Evolutionary conservation across 192 early-diverging fungal species (phyloP), one percentile per base, ranked within the genome.

Genomic region (Coemansia sp.): DNA sequence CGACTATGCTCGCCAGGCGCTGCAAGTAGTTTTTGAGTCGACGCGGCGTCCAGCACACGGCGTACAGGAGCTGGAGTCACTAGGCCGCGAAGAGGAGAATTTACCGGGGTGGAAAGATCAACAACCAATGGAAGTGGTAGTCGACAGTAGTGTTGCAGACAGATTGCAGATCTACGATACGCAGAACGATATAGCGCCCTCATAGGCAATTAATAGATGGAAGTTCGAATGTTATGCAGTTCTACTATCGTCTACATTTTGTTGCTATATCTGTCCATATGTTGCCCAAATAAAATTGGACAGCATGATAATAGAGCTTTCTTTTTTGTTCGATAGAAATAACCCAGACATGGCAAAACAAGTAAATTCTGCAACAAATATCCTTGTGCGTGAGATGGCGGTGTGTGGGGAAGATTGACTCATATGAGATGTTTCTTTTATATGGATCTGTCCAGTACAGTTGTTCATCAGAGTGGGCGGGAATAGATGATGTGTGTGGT

Each of bases 11-110:
- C 58, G 71, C 14, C 80, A 82, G 62, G 80, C 80, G 39, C 71
- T 82, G 66, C 74, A 74, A 39, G 68, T 82, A 21, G 75, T 82
- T 36, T 68, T 74, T 53, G 80, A 77, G 64, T 71, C 75, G 27
- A 74, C 70, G 4, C 64, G 58, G 39, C 69, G 78, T 5, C 39
- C 46, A 29, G 70, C 61, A n/a, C 72, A 39, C 25, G 67, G 57
- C 1, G 63, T 33, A 29, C 50, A 66, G 29, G 78, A 81, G 67
- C 31, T 81, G 14, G 70, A 59, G 33, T 51, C 62, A 32, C 72
- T 75, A 70, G 78, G 78, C 32, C 68, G 58, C 25, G 66, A 50
- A 20, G 78, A 81, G 54, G 78, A 81, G 33, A 57, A 57, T 55
- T 63, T 64, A 42, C 42, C 53, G 1, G 63, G 63, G 19, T 81